Evolutionary conservation across 73 alveolate genomes (phyloP).

Genomic region (Paramecium sonneborni): DNA sequence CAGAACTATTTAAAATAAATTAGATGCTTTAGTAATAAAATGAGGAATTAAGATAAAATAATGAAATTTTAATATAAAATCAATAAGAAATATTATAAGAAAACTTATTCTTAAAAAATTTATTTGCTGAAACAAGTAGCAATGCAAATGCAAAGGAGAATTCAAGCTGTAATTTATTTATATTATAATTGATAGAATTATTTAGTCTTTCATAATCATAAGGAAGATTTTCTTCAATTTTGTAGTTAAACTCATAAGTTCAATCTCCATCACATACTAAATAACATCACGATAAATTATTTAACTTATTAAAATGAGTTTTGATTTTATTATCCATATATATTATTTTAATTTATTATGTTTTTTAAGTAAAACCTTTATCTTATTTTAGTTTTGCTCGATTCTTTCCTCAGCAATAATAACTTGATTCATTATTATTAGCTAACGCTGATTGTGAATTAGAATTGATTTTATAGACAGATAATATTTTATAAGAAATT

Average conservation of each 20-base stretch:
- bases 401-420: not conserved
- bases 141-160: not conserved
- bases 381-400: not conserved
- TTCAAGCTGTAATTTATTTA: not conserved
- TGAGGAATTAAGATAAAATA: not conserved
- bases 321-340: not conserved
- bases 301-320: not conserved
- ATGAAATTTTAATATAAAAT: not conserved
- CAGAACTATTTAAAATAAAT: not conserved
- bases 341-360: not conserved
- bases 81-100: constrained; percentile 3
- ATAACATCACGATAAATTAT: not conserved
- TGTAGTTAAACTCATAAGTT: not conserved
- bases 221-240: constrained; percentile 7
- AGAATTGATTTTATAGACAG: not conserved
- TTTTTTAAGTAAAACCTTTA: not conserved
- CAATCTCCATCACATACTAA: not conserved
- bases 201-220: constrained; percentile 25
- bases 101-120: not conserved
- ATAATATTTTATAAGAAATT: constrained; percentile 11
- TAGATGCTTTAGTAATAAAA: not conserved
- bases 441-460: not conserved
- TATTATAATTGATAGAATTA: not conserved
- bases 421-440: not conserved
- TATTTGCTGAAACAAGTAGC: not conserved